Percentiles rank a stretch among this genome's conserved stretches.
phyloP scores from a whole-genome alignment of 2,329 filamentous ascomycete genomes.

The Stachybotrys chlorohalonatus region DNA sequence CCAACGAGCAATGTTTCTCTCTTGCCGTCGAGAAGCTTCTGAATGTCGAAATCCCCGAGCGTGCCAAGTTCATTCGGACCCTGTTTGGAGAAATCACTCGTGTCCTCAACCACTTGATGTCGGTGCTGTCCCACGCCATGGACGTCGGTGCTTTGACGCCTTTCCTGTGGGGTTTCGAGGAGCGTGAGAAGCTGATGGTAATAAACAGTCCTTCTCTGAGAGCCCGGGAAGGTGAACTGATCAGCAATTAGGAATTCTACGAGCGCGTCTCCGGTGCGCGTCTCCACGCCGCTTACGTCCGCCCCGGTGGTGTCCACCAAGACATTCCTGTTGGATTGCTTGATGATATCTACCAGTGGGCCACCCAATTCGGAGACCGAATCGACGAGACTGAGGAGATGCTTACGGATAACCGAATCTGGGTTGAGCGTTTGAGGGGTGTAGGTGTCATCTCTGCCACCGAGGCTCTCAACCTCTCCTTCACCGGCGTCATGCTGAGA shows the following conservation, averaged over 20 bases:
- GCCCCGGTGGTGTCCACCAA: constrained; percentile 91
- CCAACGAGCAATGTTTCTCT: constrained; percentile 96
- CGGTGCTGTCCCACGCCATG: constrained; percentile 94
- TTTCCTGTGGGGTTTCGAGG: constrained; percentile 99
- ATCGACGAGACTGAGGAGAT: constrained; percentile 99
- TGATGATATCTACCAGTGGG: constrained; percentile 99
- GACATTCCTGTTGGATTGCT: constrained; percentile 89
- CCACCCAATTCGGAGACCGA: constrained; percentile 95
- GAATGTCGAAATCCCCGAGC: constrained; percentile 89
- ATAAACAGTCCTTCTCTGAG: constrained; percentile 1
- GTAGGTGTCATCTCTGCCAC: constrained; percentile 84
- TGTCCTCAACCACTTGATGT: constrained; percentile 96
- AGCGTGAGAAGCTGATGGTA: constrained; percentile 99
- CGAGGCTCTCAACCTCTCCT: constrained; percentile 94
- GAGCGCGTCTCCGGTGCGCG: constrained; percentile 97
- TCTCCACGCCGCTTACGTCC: constrained; percentile 93
- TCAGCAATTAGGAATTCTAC: constrained; percentile 76
- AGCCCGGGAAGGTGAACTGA: neutral
- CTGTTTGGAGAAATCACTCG: constrained; percentile 93
- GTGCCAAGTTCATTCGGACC: constrained; percentile 95
- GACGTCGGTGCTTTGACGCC: constrained; percentile 96
- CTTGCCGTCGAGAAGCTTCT: constrained; percentile 96
- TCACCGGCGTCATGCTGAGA: constrained; percentile 95
- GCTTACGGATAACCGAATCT: constrained; percentile 98
- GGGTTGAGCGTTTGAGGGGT: constrained; percentile 87